A percentile compares a stretch with the other conserved stretches of the same genome.
Evolutionary conservation across 1,139 yeast genomes (phyloP).

Genomic region (Citeromyces siamensis): DNA sequence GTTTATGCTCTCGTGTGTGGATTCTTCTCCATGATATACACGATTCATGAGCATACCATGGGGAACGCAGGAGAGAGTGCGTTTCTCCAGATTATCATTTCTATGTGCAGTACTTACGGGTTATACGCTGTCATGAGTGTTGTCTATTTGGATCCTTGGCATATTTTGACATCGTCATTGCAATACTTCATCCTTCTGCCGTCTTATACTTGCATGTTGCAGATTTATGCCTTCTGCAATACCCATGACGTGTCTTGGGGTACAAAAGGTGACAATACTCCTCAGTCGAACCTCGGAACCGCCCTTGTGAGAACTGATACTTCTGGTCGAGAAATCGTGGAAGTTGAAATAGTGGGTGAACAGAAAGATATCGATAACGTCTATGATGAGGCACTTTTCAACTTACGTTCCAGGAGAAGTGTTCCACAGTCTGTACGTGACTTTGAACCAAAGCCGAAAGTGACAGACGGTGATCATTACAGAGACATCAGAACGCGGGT

Average conservation of each 20-base stretch:
- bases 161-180: conserved; percentile 66
- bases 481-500: conserved; percentile 90
- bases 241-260: conserved; percentile 98
- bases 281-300: conserved; percentile 50
- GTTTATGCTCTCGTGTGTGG: conserved; percentile 77
- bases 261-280: conserved; percentile 77
- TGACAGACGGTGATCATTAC: conserved; percentile 79
- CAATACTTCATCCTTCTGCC: conserved; percentile 86
- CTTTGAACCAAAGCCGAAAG: conserved; percentile 10
- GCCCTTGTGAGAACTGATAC: conserved; percentile 54
- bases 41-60: conserved; percentile 28
- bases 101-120: conserved; percentile 83
- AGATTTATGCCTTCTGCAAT: conserved; percentile 89
- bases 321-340: conserved; percentile 51
- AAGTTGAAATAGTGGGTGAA: conserved; percentile 82
- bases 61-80: conserved; percentile 22
- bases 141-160: conserved; percentile 91
- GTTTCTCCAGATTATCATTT: conserved; percentile 73
- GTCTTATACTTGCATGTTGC: conserved; percentile 83
- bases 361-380: conserved; percentile 86
- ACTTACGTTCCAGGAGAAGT: conserved; percentile 45
- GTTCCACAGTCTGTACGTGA: conserved; percentile 2
- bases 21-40: conserved; percentile 56
- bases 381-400: conserved; percentile 65
- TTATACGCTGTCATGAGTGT: conserved; percentile 70